Base-by-base conservation (phyloP, 2,329 filamentous ascomycete species). In the Sclerotinia subarctica region DNA sequence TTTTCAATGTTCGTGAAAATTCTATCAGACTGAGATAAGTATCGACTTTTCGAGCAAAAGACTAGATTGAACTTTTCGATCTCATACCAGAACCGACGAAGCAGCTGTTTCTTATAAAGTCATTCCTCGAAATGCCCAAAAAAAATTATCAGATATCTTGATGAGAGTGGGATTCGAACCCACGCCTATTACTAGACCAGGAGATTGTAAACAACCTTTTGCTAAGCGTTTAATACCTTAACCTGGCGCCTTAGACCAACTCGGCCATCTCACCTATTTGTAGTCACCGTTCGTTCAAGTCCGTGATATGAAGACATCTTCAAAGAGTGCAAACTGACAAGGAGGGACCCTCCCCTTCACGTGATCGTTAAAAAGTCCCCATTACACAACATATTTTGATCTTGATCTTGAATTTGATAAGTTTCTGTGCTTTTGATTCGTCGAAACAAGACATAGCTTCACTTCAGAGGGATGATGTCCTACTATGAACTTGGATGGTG, bases 261-360 rank as follows among this genome's bases (percentile, higher is more conserved):
- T 63, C 46, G 59, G 46, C 59, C 59, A 63, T 63, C 59, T 63
- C 46, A 63, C 59, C 59, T 15, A 7, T 13, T 63, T 8, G 32
- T 15, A 51, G n/a, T 0, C 3, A 0, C 0, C 0, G 1, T 0
- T 0, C 0, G 1, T 0, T 1, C 15, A 24, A 5, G 6, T 38
- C 26, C 7, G 4, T 3, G 13, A 51, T 51, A 52, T 51, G 0
- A 38, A 26, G 15, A 19, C 8, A 19, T 15, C 15, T 2, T 6
- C 15, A 13, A 62, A 15, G 21, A 29, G n/a, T 8, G 21, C 46
- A 62, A 7, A 24, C 5, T 6, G 21, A 8, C 35, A 29, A 62
- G 29, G 32, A 51, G 35, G 15, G 8, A 51, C 46, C 26, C 38
- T 38, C 59, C 38, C 49, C 29, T 38, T 46, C 29, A 59, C 24